Conservation (phyloP, 306 rosid species). For the Luffa acutangula region DNA sequence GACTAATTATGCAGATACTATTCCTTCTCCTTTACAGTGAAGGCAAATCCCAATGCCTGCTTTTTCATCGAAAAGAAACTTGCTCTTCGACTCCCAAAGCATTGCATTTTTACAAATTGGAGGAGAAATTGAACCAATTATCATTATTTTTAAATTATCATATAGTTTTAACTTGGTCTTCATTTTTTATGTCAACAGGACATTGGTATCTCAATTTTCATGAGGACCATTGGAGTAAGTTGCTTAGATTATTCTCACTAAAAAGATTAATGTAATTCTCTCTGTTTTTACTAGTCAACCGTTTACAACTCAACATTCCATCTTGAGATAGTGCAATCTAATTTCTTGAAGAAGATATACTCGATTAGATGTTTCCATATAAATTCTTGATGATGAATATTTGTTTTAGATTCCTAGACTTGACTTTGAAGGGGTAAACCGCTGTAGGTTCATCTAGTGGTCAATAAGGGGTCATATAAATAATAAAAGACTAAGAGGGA, state of each 20-base stretch:
- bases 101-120: neutral
- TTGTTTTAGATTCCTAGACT: neutral
- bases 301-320: neutral
- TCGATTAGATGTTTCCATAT: neutral
- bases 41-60: neutral
- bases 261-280: neutral
- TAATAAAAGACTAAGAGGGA: neutral
- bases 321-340: neutral
- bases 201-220: neutral
- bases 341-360: neutral
- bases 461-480: neutral
- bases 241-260: neutral
- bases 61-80: neutral
- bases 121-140: neutral
- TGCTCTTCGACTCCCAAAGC: neutral
- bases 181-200: neutral
- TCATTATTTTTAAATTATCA: neutral
- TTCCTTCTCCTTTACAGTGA: slow-evolving; percentile 29
- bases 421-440: neutral
- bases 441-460: neutral
- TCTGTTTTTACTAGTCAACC: neutral
- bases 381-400: neutral
- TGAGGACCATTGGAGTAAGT: neutral
- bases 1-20: slow-evolving; percentile 33
- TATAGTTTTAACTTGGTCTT: neutral